Base-by-base conservation (phyloP, 345 rosid genomes). In the Trapa bicornis region DNA sequence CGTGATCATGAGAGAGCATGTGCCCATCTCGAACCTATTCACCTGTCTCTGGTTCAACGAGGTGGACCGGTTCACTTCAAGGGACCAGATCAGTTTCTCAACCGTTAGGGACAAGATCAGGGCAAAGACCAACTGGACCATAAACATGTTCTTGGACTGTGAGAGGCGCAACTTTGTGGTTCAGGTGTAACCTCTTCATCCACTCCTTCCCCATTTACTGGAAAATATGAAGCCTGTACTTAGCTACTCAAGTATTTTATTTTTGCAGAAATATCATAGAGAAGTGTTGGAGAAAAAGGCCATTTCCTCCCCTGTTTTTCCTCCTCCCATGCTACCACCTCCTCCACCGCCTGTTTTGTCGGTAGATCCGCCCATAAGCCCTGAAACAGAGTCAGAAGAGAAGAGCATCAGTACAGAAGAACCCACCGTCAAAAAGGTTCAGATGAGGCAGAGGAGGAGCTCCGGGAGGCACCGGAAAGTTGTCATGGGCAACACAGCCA, bases 31-130 rank as follows among this genome's bases (percentile, higher is more conserved):
- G 17, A 86, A 93, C 75, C 72, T 90, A 57, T 83, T 93, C 37
- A 87, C 87, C 96, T 93, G 98, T 86, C 86, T 88, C n/a, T 93
- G 97, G 98, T 90, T 90, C 77, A 87, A 93, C 60, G 98, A 93
- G 80, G 98, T 87, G 3, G 97, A 90, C 29, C 89, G 92, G 14
- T 93, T 78, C 79, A 93, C 97, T 3, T 90, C 98, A 4, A 83
- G 98, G 78, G 99, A 95, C 83, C 99, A 95, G 79, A 80, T 95
- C 70, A 91, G 98, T 83, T 95, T 91, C 75, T 85, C 98, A 64
- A 73, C 73, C 0, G 82, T 75, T 32, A 67, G 82, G 75, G 82
- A 79, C 69, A 73, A 75, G 66, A 71, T 79, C 37, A 65, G 56
- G 66, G 71, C 67, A 35, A 75, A 73, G 68, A 71, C 71, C 1